Evolutionary conservation across 73 alveolate species (phyloP).

Genomic region (Tetrahymena elliotti): DNA sequence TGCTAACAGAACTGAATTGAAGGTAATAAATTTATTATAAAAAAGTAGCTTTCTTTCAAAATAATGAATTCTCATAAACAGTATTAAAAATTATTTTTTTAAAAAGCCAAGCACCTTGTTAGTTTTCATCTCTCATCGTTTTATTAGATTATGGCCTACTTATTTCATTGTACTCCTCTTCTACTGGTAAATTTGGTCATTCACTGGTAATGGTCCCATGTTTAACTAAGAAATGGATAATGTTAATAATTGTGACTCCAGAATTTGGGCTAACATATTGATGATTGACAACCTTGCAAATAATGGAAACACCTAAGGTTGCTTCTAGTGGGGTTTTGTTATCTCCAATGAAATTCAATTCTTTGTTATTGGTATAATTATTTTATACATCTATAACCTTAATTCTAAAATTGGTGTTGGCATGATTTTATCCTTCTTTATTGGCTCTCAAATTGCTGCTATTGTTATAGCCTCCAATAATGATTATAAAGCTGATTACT

Average conservation of each 20-base stretch:
- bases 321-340: slow-evolving; percentile 58
- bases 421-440: neutral
- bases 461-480: neutral
- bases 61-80: too few species aligned
- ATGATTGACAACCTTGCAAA: slow-evolving; percentile 44
- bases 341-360: slow-evolving; percentile 47
- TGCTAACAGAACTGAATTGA: neutral
- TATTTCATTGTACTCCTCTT: slow-evolving; percentile 15
- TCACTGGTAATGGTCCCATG: slow-evolving; percentile 44
- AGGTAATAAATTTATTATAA: neutral
- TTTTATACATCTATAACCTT: slow-evolving; percentile 12
- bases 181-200: slow-evolving; percentile 17
- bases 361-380: slow-evolving; percentile 33
- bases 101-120: neutral
- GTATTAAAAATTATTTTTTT: neutral
- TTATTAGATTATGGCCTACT: slow-evolving; percentile 47
- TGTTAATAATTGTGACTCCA: slow-evolving; percentile 9
- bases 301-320: slow-evolving; percentile 3
- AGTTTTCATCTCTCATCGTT: slow-evolving; percentile 26
- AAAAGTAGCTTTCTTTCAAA: neutral
- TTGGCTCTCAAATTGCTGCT: slow-evolving; percentile 4
- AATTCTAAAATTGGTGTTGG: slow-evolving; percentile 18
- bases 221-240: slow-evolving; percentile 22
- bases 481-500: slow-evolving; percentile 1
- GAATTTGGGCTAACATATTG: slow-evolving; percentile 50